Evolutionary conservation across 768 basidiomycete genomes (phyloP), one percentile per base, ranked within the genome.

Genomic region (Boletellus ananiceps): DNA sequence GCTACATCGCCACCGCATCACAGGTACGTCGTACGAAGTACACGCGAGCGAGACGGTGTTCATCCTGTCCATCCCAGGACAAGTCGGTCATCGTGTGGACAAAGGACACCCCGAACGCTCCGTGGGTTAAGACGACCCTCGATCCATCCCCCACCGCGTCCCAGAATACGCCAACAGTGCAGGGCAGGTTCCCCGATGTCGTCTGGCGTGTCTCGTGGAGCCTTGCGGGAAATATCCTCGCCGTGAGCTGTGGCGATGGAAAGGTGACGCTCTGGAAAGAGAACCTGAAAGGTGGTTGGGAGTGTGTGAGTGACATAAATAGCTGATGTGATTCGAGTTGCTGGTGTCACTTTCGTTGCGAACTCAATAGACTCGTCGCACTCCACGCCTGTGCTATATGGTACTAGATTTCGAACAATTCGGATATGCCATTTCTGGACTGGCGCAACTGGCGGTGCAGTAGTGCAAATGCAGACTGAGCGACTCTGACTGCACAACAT

Each of bases 141-240:
- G 88, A 93, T 59, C 88, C 88, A 1, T 80, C 81, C 2, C 72
- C 76, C 8, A 69, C 77, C 6, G 62, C 68, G 13, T 71, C 75
- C 3, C 71, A 76, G 40, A 69, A 73, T 8, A 61, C 76, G 8
- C 72, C 74, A 7, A 69, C 65, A 38, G 72, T 68, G 64, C 70
- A 80, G 14, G 88, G 88, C 19, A 93, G 87, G 65, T 98, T 98
- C 73, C 90, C 92, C 2, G 95, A 98, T 65, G 92, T 93, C 5
- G 93, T 97, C 21, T 99, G 95, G 96, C 81, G 94, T n/a, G 93
- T 97, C 31, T 92, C 89, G 39, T 99, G 96, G 96, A 94, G 91
- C 56, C 78, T 97, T 21, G 91, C 94, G 1, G 95, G 95, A 15
- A 98, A 97, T 63, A 80, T 99, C 44, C 76, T 99, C 40, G 94